Base-by-base conservation (phyloP, 1,139 yeast genomes). In the Magnusiomyces paraingens region DNA sequence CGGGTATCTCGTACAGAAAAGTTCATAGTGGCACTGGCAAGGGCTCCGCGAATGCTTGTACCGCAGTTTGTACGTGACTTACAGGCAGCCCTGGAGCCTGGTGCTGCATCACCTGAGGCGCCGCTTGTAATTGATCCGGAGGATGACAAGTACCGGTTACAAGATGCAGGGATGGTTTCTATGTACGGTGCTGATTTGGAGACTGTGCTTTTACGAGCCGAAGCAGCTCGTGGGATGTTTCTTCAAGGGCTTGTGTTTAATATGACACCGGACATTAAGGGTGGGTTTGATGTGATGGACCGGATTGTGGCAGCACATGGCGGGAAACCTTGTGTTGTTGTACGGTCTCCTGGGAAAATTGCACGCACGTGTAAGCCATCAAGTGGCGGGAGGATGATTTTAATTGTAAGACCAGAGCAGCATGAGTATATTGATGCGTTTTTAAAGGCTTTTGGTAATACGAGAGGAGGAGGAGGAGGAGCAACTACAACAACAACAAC, bases 1-100 rank as follows among this genome's bases (percentile, higher is more conserved):
- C 81, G 82, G 58, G 76, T 85, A 12, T 68, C 86, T 61, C 77
- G 98, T 59, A 93, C 98, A 0, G 95, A 86, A 57, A 93, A 93
- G 69, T 91, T 91, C 64, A 74, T 93, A 39, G 68, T 72, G 36
- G 72, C 78, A 1, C 61, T 79, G 54, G 72, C 79, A 1, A 59
- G 60, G 6, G 71, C 69, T 1, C 72, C 73, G n/a, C 63, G 64
- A 20, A 75, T 84, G 17, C 69, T 68, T 43, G 59, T 62, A 50
- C 66, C 64, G 17, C 53, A 52, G 29, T 70, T 70, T 68, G 62
- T 69, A 52, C 62, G 48, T 3, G 67, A 62, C 14, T 64, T 70
- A 35, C 10, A 32, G 14, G 38, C 53, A 55, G 32, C 36, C 2
- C 18, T 40, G 14, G 12, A 18, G 17, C 21, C 43, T 40, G 11